These are phyloP conservation scores for Fusarium subglutinans DNA, from an alignment of 2,329 filamentous ascomycete species.

Conservation along the genomic window DNA sequence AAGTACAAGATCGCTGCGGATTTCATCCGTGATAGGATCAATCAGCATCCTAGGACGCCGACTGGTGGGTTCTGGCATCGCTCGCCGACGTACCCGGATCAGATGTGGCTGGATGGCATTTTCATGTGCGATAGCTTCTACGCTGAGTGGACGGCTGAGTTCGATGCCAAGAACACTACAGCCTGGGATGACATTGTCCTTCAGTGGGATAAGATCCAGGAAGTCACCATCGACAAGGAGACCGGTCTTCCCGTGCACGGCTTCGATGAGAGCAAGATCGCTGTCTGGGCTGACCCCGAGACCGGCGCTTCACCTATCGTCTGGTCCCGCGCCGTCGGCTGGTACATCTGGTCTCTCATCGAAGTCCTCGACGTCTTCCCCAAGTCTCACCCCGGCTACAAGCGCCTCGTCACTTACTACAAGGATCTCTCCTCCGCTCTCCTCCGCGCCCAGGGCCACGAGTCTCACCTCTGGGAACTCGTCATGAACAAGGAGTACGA, in stretches of 20 bases:
- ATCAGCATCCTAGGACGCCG: conserved; percentile 59
- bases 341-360: conserved; percentile 63
- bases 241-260: conserved; percentile 61
- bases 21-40: conserved; percentile 55
- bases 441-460: conserved; percentile 53
- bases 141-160: conserved; percentile 51
- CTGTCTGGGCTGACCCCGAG: conserved; percentile 60
- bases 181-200: conserved; percentile 56
- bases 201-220: conserved; percentile 58
- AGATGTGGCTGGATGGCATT: conserved; percentile 63
- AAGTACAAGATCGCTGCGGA: conserved; percentile 61
- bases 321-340: conserved; percentile 64
- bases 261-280: conserved; percentile 59
- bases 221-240: conserved; percentile 50
- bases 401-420: conserved; percentile 50
- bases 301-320: conserved; percentile 62
- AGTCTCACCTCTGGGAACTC: conserved; percentile 65
- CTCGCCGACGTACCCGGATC: conserved; percentile 56
- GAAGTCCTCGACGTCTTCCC: conserved; percentile 60
- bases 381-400: conserved; percentile 48
- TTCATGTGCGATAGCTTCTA: conserved; percentile 60
- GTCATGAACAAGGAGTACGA: conserved; percentile 62
- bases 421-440: conserved; percentile 27
- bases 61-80: conserved; percentile 65
- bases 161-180: conserved; percentile 49